These are phyloP conservation scores for Volvariella surrecta DNA, from an alignment of 1,284 basidiomycete species.

Conservation along the genomic window DNA sequence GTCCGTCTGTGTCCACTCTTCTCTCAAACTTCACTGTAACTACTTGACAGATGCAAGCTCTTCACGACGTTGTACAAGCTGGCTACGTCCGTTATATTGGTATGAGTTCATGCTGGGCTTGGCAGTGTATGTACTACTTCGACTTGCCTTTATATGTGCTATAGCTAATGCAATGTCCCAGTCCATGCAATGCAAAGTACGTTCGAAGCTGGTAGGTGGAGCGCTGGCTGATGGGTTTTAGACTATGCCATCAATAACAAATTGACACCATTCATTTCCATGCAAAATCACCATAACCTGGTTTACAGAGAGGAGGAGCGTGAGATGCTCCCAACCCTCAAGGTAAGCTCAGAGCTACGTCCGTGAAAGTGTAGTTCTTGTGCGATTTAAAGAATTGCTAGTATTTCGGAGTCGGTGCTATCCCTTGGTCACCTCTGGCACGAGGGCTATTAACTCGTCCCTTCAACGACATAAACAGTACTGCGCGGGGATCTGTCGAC, in stretches of 20 bases:
- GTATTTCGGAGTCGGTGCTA: constrained; percentile 33
- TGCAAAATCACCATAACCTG: constrained; percentile 59
- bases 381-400: constrained; percentile 8
- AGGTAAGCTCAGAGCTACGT: constrained; percentile 21
- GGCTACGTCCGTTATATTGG: constrained; percentile 64
- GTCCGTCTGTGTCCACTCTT: constrained; percentile 12
- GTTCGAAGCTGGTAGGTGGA: no score
- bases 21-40: not conserved
- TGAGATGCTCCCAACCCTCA: constrained; percentile 57
- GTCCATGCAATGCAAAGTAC: constrained; percentile 43
- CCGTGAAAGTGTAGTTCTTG: not conserved
- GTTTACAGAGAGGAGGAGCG: constrained; percentile 61
- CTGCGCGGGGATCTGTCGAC: constrained; percentile 26
- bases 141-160: not conserved
- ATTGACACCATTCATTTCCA: constrained; percentile 58
- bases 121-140: constrained; percentile 32
- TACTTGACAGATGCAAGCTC: constrained; percentile 48
- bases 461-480: constrained; percentile 18
- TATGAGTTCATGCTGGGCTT: constrained; percentile 43
- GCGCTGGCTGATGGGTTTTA: no score
- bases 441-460: constrained; percentile 38
- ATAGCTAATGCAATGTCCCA: constrained; percentile 10
- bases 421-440: constrained; percentile 43
- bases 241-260: constrained; percentile 42
- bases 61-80: constrained; percentile 55